Evolutionary conservation across 2,329 filamentous ascomycete genomes (phyloP), one percentile per base, ranked within the genome.

Genomic region (Botryotinia convoluta): DNA sequence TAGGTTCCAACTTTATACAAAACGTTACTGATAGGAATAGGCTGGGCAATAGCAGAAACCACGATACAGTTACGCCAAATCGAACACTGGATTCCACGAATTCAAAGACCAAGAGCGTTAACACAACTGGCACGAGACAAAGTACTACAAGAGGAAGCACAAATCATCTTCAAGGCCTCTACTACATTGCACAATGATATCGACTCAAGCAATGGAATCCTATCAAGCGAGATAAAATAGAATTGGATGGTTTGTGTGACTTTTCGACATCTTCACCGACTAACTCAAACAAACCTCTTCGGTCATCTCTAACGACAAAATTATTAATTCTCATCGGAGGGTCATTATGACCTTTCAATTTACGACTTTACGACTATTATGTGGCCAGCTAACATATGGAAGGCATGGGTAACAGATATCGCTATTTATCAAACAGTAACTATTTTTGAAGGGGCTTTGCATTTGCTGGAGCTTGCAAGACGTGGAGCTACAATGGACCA

Each of bases 101-200:
- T 59, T 45, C 70, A 64, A 65, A 72, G 44, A 67, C 54, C 63
- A 18, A 72, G 63, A 54, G 29, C 71, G 12, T 61, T 26, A 42
- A 48, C 71, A n/a, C 71, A 72, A 37, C 48, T 69, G 44, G 63
- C 71, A 48, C 57, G 71, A 69, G 71, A 72, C n/a, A 72, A 35
- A 26, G 39, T 54, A 37, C 32, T 61, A 60, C 70, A 26, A 37
- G 18, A 18, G 26, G 48, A 48, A 29, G 48, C n/a, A 69, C 65
- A 42, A 42, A 42, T 57, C 10, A 69, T 14, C 20, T 26, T 69
- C 29, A 4, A 37, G 18, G 9, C 65, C 20, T 57, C 65, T 42
- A 18, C 20, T 8, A 57, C 65, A 42, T 57, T 44, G 39, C 65
- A 69, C 45, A 54, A 51, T 42, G 59, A 26, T 20, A 14, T 44